A percentile compares a stretch with the other conserved stretches of the same genome.
Evolutionary conservation across 225 moss, liverwort and hornwort genomes (phyloP).

Genomic region (Asterella californica): DNA sequence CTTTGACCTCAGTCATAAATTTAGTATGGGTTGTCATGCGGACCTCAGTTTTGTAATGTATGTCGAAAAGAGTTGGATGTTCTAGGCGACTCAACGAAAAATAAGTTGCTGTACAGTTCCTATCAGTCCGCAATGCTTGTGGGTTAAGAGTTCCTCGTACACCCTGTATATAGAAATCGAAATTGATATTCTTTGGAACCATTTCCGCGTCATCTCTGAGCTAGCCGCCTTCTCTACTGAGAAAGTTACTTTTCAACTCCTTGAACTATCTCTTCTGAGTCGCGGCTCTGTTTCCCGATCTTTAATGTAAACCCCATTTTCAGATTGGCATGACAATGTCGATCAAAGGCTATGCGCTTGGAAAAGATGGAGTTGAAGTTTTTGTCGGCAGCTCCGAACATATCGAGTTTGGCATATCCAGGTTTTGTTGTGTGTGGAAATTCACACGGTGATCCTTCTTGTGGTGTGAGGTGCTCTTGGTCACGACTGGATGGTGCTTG

Average conservation of each 20-base stretch:
- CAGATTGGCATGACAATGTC: slow-evolving; percentile 2
- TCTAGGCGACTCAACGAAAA: neutral
- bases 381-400: slow-evolving; percentile 23
- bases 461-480: slow-evolving; percentile 25
- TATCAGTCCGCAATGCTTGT: neutral
- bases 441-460: slow-evolving; percentile 25
- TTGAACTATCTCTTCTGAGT: neutral
- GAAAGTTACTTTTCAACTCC: neutral
- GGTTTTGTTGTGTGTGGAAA: slow-evolving; percentile 27
- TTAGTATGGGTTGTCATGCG: slow-evolving; percentile 20
- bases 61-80: neutral
- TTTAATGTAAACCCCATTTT: slow-evolving; percentile 9
- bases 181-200: slow-evolving; percentile 12
- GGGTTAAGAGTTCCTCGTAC: neutral
- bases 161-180: slow-evolving; percentile 6
- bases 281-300: neutral
- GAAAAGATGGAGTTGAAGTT: slow-evolving; percentile 34
- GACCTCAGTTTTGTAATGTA: slow-evolving; percentile 15
- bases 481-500: slow-evolving; percentile 22
- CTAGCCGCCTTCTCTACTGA: slow-evolving; percentile 1
- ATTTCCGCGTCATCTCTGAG: slow-evolving; percentile 5
- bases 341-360: slow-evolving; percentile 21
- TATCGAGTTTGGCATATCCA: slow-evolving; percentile 22
- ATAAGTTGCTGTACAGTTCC: slow-evolving; percentile 17
- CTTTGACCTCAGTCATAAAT: slow-evolving; percentile 26